A percentile compares a stretch with the other conserved stretches of the same genome.
Evolutionary conservation across 2,329 filamentous ascomycete species (phyloP).

Genomic region (Myriosclerotinia curreyana): DNA sequence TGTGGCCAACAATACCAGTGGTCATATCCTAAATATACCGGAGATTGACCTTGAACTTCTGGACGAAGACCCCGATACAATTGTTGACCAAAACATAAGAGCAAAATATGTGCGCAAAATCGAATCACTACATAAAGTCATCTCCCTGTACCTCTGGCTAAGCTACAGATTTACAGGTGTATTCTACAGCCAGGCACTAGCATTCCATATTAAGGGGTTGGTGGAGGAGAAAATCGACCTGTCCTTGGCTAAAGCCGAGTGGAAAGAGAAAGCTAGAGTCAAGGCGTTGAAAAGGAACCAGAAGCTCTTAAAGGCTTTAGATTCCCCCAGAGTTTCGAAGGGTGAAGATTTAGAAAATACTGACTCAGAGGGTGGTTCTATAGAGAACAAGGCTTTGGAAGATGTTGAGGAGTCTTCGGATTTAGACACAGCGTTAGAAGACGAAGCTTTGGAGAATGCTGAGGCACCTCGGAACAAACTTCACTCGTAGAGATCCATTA

Average conservation of each 20-base stretch:
- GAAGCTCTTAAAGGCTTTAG: background rate
- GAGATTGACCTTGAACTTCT: constrained; percentile 69
- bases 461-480: background rate
- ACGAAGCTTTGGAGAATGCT: background rate
- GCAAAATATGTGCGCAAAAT: constrained; percentile 57
- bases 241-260: constrained; percentile 12
- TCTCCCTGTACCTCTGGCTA: constrained; percentile 90
- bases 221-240: constrained; percentile 69
- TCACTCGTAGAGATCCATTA: background rate
- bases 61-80: constrained; percentile 42
- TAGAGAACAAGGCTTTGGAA: background rate
- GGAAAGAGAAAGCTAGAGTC: constrained; percentile 7
- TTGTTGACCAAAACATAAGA: constrained; percentile 39
- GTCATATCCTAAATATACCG: constrained; percentile 71
- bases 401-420: background rate
- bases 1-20: constrained; percentile 68
- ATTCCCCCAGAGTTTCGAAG: background rate
- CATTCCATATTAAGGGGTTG: constrained; percentile 73
- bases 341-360: background rate
- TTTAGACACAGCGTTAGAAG: background rate
- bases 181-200: constrained; percentile 71
- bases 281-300: background rate
- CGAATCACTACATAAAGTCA: constrained; percentile 74
- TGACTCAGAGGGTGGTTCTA: background rate
- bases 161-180: constrained; percentile 83